Percentiles rank a stretch among this genome's conserved stretches.
phyloP scores from a whole-genome alignment of 1,284 basidiomycete species.

The Heterobasidion irregulare region DNA sequence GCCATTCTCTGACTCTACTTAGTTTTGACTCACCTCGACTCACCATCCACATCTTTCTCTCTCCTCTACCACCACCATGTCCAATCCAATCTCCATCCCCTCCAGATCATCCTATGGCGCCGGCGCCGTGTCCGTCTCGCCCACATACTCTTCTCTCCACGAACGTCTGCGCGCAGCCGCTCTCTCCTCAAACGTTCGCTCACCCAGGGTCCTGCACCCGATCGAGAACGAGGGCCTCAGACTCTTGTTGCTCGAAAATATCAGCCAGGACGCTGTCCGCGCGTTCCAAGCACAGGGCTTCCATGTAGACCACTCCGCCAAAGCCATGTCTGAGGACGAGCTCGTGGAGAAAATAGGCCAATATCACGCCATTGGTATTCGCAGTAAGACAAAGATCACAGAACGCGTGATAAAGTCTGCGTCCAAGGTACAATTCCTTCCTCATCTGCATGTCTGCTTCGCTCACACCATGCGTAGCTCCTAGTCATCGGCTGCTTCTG shows the following conservation, averaged over 20 bases:
- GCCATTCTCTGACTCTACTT: slow-evolving; percentile 12
- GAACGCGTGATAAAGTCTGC: slow-evolving; percentile 83
- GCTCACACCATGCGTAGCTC: slow-evolving; percentile 44
- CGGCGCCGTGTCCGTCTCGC: slow-evolving; percentile 37
- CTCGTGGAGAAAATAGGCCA: slow-evolving; percentile 79
- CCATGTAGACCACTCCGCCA: slow-evolving; percentile 86
- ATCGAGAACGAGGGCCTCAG: slow-evolving; percentile 68
- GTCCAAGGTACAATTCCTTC: slow-evolving; percentile 46
- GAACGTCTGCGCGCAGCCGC: slow-evolving; percentile 34
- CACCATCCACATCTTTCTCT: slow-evolving; percentile 8
- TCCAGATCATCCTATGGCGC: slow-evolving; percentile 15
- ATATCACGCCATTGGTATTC: slow-evolving; percentile 95
- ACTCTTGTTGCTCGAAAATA: slow-evolving; percentile 90
- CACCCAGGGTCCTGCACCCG: slow-evolving; percentile 66
- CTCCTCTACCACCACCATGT: slow-evolving; percentile 19
- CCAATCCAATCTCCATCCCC: slow-evolving; percentile 33
- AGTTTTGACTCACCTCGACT: background rate
- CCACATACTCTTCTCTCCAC: slow-evolving; percentile 34
- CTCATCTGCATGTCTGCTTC: slow-evolving; percentile 1
- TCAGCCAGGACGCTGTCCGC: slow-evolving; percentile 85
- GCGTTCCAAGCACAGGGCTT: slow-evolving; percentile 84
- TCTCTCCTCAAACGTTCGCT: slow-evolving; percentile 29
- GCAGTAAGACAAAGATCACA: slow-evolving; percentile 96
- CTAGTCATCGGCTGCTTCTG: slow-evolving; percentile 99
- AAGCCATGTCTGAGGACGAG: slow-evolving; percentile 89